Percentiles rank a stretch among this genome's conserved stretches.
Conservation (phyloP, 169 alveolate species). For the Eimeria brunetti region DNA sequence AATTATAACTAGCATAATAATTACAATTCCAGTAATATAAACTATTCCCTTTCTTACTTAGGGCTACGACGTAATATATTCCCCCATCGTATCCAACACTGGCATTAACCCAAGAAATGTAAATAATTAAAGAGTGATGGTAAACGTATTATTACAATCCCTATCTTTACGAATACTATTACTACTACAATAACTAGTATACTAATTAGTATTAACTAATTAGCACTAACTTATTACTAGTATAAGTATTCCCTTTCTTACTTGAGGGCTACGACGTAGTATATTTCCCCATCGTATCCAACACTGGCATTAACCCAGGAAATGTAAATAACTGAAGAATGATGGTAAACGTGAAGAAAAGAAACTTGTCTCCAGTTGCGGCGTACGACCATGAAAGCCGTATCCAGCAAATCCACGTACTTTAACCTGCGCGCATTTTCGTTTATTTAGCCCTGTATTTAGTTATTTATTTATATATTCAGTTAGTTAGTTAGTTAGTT, state of each 20-base stretch:
- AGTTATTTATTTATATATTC: too few relatives aligned
- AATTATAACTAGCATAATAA: too few relatives aligned
- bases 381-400: conserved; percentile 81
- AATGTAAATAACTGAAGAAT: conserved; percentile 82
- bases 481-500: too few relatives aligned
- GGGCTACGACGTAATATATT: conserved; percentile 81
- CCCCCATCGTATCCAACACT: conserved; percentile 87
- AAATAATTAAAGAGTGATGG: conserved; percentile 84
- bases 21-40: too few relatives aligned
- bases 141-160: too few relatives aligned
- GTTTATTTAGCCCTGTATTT: too few relatives aligned
- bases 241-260: too few relatives aligned
- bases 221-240: too few relatives aligned
- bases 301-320: conserved; percentile 86
- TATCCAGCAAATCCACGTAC: conserved; percentile 82
- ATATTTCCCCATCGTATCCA: conserved; percentile 87
- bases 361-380: conserved; percentile 86
- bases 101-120: conserved; percentile 85
- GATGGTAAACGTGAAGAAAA: conserved; percentile 86
- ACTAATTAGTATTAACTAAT: too few relatives aligned
- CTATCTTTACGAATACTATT: too few relatives aligned
- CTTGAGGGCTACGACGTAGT: conserved; percentile 83
- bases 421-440: conserved; percentile 79
- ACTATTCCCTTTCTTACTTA: too few relatives aligned
- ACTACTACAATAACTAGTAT: too few relatives aligned